Evolutionary conservation across 2,329 filamentous ascomycete genomes (phyloP), one percentile per base, ranked within the genome.

Genomic region (Microascus cirrosus): DNA sequence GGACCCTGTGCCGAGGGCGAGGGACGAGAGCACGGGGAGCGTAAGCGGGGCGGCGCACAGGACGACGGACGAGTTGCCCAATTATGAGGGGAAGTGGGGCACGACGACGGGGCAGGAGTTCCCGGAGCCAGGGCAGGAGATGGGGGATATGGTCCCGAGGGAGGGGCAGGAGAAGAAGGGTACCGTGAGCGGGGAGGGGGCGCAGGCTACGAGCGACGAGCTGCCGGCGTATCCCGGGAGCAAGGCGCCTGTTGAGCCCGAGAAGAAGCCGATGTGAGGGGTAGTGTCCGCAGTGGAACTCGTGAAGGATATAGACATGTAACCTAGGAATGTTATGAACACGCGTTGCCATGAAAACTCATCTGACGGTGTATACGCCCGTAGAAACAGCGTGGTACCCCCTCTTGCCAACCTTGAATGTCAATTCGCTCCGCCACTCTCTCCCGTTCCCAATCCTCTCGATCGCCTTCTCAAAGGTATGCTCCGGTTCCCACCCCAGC

Each of bases 351-450:
- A n/a, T n/a, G n/a, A n/a, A n/a, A n/a, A n/a, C n/a, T 56, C 28
- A 42, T 15, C 39, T 36, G 20, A 55, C 45, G 28, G 55, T 57
- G 24, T 77, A 77, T 5, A 77, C 69, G 0, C 75, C 75, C 2
- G 72, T 75, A 10, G 68, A 67, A 0, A 68, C 66, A 20, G 67
- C 68, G 59, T 78, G 75, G 60, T 78, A 78, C 1, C 75, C 75
- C 62, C 67, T 72, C 64, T 68, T 74, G 0, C 75, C 75, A 2
- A 78, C 72, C 59, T 60, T 63, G 0, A 60, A 58, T 0, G 69
- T 70, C 62, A 78, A 58, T 54, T 70, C 67, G 57, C 75, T 77
- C 62, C 65, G 63, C 70, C 69, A 71, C 39, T 70, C 66, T 59
- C 72, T 66, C 0, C 73, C 73, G 10, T 62, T 60, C 0, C 48